Percentiles rank a stretch among this genome's conserved stretches.
These are phyloP conservation scores for Thelonectria olida DNA, from an alignment of 2,329 filamentous ascomycete species.

Conservation along the genomic window DNA sequence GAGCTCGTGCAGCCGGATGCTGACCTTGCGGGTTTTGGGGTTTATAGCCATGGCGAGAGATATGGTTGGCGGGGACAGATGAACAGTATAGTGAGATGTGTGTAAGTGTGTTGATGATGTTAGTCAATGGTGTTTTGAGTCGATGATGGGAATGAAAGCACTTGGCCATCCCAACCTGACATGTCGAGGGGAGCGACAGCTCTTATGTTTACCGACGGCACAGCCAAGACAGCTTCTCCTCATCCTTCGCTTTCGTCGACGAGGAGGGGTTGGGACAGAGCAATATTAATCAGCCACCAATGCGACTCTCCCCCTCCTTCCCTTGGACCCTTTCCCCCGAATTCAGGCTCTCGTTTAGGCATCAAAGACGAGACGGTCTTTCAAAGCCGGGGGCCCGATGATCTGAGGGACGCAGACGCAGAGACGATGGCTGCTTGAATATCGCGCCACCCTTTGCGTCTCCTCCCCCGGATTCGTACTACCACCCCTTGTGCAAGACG, in stretches of 20 bases:
- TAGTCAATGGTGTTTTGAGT: too few relatives aligned
- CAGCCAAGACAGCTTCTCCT: too few relatives aligned
- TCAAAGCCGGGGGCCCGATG: not conserved
- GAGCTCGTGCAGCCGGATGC: not conserved
- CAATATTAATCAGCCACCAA: not conserved
- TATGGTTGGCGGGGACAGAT: not conserved
- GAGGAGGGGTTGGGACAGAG: too few relatives aligned
- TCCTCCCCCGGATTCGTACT: not conserved
- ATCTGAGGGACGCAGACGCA: not conserved
- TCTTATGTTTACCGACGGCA: too few relatives aligned
- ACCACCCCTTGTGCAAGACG: not conserved
- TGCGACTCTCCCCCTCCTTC: not conserved
- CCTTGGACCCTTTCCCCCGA: not conserved
- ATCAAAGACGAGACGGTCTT: not conserved
- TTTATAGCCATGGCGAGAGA: not conserved
- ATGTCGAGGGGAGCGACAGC: too few relatives aligned
- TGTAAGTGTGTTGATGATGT: too few relatives aligned
- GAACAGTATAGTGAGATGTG: too few relatives aligned
- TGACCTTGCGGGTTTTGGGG: not conserved
- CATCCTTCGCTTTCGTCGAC: too few relatives aligned
- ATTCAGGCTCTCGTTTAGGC: not conserved
- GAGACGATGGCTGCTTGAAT: not conserved
- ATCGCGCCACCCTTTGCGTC: not conserved
- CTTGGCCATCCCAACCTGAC: too few relatives aligned
- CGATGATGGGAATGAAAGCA: not conserved